Conservation (phyloP, 2,329 filamentous ascomycete genomes). For the Knoxdaviesia proteae region DNA sequence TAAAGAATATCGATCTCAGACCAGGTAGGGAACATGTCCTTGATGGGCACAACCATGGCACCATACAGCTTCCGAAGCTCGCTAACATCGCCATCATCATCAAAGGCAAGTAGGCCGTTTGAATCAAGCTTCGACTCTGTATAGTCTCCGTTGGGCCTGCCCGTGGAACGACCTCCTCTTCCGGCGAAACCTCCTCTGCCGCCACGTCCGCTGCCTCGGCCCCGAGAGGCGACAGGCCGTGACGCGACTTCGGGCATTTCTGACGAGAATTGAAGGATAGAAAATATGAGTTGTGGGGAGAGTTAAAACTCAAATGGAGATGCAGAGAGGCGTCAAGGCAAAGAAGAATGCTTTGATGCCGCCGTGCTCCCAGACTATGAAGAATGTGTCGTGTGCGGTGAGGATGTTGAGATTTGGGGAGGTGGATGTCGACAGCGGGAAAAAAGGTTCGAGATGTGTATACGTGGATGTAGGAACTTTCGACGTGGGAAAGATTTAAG, state of each 20-base stretch:
- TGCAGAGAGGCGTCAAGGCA: constrained; percentile 1
- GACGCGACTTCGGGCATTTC: constrained; percentile 88
- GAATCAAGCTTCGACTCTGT: constrained; percentile 17
- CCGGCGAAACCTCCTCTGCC: constrained; percentile 58
- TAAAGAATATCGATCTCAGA: constrained; percentile 87
- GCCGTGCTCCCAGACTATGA: too few species aligned
- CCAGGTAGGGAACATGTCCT: constrained; percentile 90
- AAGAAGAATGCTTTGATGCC: not conserved
- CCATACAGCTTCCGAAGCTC: constrained; percentile 83
- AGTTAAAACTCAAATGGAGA: too few species aligned
- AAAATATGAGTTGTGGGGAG: not conserved
- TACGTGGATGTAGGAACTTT: too few species aligned
- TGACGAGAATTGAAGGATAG: constrained; percentile 2
- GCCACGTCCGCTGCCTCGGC: constrained; percentile 76
- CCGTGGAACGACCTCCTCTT: constrained; percentile 44
- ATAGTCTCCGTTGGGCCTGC: constrained; percentile 53
- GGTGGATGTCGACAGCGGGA: constrained; percentile 1
- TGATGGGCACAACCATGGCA: constrained; percentile 57
- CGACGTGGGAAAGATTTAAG: too few species aligned
- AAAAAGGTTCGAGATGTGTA: constrained; percentile 5
- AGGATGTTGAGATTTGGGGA: not conserved
- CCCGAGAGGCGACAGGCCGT: constrained; percentile 64
- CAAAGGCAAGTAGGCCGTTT: constrained; percentile 29
- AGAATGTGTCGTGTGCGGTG: not conserved
- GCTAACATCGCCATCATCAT: constrained; percentile 78